These are phyloP conservation scores for Sporothrix protearum DNA, from an alignment of 2,329 filamentous ascomycete genomes.

Conservation along the genomic window DNA sequence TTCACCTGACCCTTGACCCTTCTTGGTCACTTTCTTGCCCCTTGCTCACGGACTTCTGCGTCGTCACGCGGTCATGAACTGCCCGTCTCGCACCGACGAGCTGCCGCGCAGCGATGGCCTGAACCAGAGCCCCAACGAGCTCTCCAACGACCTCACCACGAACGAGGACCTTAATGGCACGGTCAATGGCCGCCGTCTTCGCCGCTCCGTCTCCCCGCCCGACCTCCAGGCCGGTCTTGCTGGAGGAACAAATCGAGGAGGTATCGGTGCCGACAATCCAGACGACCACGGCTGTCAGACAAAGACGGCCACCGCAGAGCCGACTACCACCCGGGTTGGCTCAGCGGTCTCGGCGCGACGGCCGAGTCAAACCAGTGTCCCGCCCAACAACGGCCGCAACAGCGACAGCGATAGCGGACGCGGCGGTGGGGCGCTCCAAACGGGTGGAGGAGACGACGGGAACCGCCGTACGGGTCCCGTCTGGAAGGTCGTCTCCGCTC, in stretches of 20 bases:
- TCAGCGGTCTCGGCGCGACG: constrained; percentile 17
- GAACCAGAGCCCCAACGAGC: constrained; percentile 53
- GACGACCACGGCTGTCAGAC: not conserved
- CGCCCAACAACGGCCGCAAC: constrained; percentile 3
- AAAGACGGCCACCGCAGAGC: constrained; percentile 7
- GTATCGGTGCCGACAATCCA: not conserved
- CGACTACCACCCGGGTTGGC: constrained; percentile 15
- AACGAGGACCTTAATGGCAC: constrained; percentile 54
- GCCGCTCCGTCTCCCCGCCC: constrained; percentile 26
- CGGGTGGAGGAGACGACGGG: constrained; percentile 16
- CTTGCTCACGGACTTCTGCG: not conserved
- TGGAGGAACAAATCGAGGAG: constrained; percentile 17
- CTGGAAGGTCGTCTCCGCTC: constrained; percentile 45
- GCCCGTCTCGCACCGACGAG: constrained; percentile 40
- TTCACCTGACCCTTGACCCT: not conserved
- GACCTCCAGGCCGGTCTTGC: constrained; percentile 33
- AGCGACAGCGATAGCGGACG: not conserved
- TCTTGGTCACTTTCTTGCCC: not conserved
- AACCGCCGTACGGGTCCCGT: not conserved
- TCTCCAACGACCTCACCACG: constrained; percentile 56
- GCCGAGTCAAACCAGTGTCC: constrained; percentile 17
- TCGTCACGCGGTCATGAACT: constrained; percentile 25
- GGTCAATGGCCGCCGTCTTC: constrained; percentile 42
- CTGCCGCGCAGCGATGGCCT: constrained; percentile 41
- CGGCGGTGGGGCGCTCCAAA: not conserved